These are phyloP conservation scores for Phoma sp. DNA, from an alignment of 2,329 filamentous ascomycete species.

Conservation along the genomic window DNA sequence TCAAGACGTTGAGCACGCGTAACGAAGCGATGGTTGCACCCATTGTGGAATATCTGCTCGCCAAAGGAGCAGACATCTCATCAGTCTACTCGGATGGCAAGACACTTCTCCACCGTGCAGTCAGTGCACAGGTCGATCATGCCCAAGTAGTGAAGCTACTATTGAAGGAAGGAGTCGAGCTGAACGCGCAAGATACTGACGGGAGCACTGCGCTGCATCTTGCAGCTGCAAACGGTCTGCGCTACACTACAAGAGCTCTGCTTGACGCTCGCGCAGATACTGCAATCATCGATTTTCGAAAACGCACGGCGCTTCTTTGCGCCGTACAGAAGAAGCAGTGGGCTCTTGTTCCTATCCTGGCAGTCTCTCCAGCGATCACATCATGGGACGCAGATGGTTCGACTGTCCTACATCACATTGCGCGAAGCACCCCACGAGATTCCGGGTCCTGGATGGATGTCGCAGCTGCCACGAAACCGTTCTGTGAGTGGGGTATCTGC, in stretches of 20 bases:
- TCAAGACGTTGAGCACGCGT: not conserved
- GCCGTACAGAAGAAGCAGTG: conserved; percentile 38
- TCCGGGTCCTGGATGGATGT: conserved; percentile 37
- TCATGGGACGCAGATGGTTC: conserved; percentile 39
- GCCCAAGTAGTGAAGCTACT: conserved; percentile 30
- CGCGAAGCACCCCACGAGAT: conserved; percentile 27
- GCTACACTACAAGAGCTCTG: conserved; percentile 26
- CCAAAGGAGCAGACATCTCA: conserved; percentile 29
- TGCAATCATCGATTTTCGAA: conserved; percentile 28
- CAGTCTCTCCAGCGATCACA: conserved; percentile 38
- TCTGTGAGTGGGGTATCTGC: conserved; percentile 41
- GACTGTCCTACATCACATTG: conserved; percentile 43
- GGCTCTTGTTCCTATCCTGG: conserved; percentile 34
- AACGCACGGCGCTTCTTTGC: conserved; percentile 38
- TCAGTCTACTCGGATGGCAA: conserved; percentile 35
- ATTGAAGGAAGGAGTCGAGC: conserved; percentile 28
- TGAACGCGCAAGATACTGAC: conserved; percentile 29
- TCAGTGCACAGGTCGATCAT: conserved; percentile 22
- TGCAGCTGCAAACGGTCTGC: conserved; percentile 36
- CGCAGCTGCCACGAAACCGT: conserved; percentile 27
- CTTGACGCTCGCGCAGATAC: conserved; percentile 33
- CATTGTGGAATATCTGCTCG: conserved; percentile 34
- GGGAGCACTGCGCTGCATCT: conserved; percentile 40
- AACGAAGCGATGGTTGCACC: not conserved
- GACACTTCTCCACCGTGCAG: conserved; percentile 39